Percentiles rank a stretch among this genome's conserved stretches.
These are phyloP conservation scores for Aspergillus heteromorphus DNA, from an alignment of 495 filamentous ascomycete species.

Conservation along the genomic window DNA sequence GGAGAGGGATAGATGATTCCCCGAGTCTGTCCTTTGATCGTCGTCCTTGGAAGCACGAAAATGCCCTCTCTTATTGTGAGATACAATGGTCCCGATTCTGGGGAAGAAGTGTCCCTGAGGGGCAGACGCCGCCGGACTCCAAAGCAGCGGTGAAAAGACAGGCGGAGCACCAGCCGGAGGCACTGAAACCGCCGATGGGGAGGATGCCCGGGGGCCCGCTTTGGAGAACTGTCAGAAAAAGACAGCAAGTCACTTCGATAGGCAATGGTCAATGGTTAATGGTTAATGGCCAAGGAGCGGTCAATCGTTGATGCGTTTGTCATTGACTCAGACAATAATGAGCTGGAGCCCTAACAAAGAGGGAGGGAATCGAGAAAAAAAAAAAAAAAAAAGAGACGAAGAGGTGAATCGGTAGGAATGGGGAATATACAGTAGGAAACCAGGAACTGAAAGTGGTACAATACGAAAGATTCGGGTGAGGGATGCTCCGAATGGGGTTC, in stretches of 20 bases:
- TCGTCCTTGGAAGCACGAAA: no score
- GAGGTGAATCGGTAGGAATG: neutral
- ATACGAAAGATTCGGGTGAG: no score
- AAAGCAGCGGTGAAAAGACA: slow-evolving; percentile 10
- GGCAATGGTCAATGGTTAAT: neutral
- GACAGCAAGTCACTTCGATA: neutral
- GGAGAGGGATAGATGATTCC: no score
- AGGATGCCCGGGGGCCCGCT: neutral
- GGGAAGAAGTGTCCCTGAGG: no score
- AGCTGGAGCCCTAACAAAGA: neutral
- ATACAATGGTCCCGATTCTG: neutral
- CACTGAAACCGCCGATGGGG: slow-evolving; percentile 8
- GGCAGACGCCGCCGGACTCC: neutral
- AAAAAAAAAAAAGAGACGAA: neutral
- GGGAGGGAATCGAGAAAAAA: neutral
- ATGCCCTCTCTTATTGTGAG: no score
- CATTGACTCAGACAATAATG: slow-evolving; percentile 1
- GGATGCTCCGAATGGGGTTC: no score
- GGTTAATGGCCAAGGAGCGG: slow-evolving; percentile 9
- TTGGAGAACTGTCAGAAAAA: neutral
- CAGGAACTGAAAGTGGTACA: neutral
- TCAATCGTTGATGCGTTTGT: slow-evolving; percentile 11
- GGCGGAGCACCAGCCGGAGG: no score
- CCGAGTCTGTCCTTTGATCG: no score
- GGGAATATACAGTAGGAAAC: neutral